These are phyloP conservation scores for Corylus heterophylla DNA, from an alignment of 306 rosid species.

Conservation along the genomic window DNA sequence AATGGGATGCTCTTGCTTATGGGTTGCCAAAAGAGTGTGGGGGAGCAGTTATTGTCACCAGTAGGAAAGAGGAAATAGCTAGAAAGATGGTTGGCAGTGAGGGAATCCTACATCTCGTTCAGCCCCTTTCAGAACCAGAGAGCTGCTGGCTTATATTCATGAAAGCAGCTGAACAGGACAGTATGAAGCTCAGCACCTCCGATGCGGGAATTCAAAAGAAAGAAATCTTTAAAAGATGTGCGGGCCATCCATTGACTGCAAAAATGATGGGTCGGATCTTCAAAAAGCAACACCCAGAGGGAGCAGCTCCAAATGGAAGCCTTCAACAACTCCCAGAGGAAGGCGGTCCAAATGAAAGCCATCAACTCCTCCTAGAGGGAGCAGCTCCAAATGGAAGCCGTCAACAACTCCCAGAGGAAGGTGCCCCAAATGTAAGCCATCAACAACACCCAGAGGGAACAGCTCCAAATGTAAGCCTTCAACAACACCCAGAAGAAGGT, in stretches of 20 bases:
- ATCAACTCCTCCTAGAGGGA: background rate
- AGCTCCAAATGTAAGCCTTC: background rate
- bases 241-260: slow-evolving; percentile 22
- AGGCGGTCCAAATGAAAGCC: background rate
- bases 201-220: background rate
- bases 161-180: background rate
- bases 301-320: background rate
- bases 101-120: slow-evolving; percentile 13
- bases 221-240: slow-evolving; percentile 7
- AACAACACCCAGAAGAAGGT: background rate
- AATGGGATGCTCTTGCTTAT: slow-evolving; percentile 5
- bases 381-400: too few species aligned
- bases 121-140: slow-evolving; percentile 9
- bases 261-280: slow-evolving; percentile 18
- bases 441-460: background rate
- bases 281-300: background rate
- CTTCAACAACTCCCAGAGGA: too few species aligned
- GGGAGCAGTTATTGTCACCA: slow-evolving; percentile 29
- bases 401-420: too few species aligned
- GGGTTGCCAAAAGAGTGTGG: slow-evolving; percentile 30
- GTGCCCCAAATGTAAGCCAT: background rate
- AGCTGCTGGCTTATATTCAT: slow-evolving; percentile 24
- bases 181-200: background rate
- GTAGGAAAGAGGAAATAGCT: slow-evolving; percentile 17
- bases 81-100: slow-evolving; percentile 12